Base-by-base conservation (phyloP, 2,329 filamentous ascomycete species). In the Diaporthe sp. region DNA sequence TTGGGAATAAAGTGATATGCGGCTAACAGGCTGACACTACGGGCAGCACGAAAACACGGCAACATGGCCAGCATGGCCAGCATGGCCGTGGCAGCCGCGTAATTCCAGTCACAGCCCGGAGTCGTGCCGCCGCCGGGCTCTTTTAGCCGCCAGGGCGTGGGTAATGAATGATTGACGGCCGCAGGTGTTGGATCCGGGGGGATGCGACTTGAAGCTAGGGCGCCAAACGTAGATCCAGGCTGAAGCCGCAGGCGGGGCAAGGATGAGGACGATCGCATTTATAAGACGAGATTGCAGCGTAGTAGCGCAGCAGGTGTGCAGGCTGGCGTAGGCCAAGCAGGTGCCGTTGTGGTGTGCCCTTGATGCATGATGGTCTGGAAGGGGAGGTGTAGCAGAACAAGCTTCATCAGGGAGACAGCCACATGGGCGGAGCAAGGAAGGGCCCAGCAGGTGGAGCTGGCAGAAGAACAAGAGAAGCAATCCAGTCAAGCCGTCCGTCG, bases 211-310 rank as follows among this genome's bases (percentile, higher is more conserved):
- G 34, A 42, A 25, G 19, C 57, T 42, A 22, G 34, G 55, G 55
- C 55, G 22, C 39, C 37, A 61, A 25, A 25, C 39, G 7, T 39
- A 62, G 58, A 42, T 31, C n/a, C 59, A 31, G 39, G 28, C 57
- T 22, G 31, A 59, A 19, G 17, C 13, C 25, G 51, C 55, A 22
- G 59, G 59, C 25, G 7, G 62, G 28, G 28, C 62, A 51, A 37
- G 62, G 62, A 68, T 68, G 62, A 37, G 62, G 62, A 37, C 46
- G 62, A 39, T 49, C 44, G 62, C 22, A 53, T 53, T 51, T 51
- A 37, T 51, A 31, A 68, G 62, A 53, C 46, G 62, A 68, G 62
- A 68, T 68, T 68, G 46, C 65, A 53, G 65, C 46, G 46, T 39
- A 19, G 65, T 19, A 68, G 65, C 19, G 13, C 9, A 28, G 39